Conservation (phyloP, 1,139 yeast genomes). For the Blastobotrys capitulatus region DNA sequence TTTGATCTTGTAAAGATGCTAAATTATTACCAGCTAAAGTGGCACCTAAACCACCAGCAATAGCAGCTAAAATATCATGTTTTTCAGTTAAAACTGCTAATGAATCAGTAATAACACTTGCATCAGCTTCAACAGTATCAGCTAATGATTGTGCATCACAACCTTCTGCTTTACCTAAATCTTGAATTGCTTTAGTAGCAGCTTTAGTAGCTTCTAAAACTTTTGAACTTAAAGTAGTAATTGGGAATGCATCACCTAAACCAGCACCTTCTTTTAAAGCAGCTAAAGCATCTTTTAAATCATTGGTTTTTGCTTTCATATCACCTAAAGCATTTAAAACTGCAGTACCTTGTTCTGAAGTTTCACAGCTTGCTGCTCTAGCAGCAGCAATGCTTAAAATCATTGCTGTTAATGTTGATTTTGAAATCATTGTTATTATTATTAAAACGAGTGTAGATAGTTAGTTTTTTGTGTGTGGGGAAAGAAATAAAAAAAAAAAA, state of each 20-base stretch:
- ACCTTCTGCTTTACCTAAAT: constrained; percentile 2
- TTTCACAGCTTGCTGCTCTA: constrained; percentile 2
- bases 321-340: constrained; percentile 1
- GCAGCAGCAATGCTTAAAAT: constrained; percentile 7
- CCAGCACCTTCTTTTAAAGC: not conserved
- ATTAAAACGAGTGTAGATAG: constrained; percentile 1
- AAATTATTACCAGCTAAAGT: not conserved
- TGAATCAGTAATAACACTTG: constrained; percentile 1
- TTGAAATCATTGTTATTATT: constrained; percentile 4
- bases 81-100: constrained; percentile 1
- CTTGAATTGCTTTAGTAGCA: not conserved
- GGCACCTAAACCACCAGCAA: not conserved
- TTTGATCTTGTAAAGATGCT: constrained; percentile 2
- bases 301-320: not conserved
- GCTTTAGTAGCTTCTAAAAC: constrained; percentile 9
- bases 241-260: constrained; percentile 11
- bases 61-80: not conserved
- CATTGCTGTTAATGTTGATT: constrained; percentile 5
- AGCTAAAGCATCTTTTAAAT: constrained; percentile 2
- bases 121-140: not conserved
- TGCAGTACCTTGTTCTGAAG: constrained; percentile 4
- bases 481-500: not conserved
- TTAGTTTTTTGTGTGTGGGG: not conserved
- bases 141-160: constrained; percentile 6
- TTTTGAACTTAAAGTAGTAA: not conserved